These are phyloP conservation scores for Aspergillus sp. DNA, from an alignment of 2,329 filamentous ascomycete species.

Conservation along the genomic window DNA sequence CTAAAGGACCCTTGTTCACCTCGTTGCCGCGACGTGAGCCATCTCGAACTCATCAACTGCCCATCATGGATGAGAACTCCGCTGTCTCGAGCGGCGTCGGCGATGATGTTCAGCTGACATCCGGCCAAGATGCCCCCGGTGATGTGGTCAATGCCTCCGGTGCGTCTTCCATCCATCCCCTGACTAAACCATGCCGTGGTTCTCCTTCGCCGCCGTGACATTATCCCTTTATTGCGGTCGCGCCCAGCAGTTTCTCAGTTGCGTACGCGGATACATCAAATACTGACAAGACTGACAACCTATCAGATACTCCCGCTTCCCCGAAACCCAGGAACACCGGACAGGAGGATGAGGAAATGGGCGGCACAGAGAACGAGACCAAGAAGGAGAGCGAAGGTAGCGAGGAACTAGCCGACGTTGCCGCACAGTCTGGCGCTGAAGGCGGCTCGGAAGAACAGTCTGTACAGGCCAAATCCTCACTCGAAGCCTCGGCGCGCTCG, in stretches of 20 bases:
- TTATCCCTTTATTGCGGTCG: slow-evolving; percentile 37
- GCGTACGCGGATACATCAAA: slow-evolving; percentile 34
- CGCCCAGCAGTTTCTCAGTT: slow-evolving; percentile 38
- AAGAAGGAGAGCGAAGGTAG: slow-evolving; percentile 52
- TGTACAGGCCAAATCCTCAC: slow-evolving; percentile 74
- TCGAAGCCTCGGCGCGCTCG: slow-evolving; percentile 85
- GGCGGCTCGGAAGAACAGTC: slow-evolving; percentile 58
- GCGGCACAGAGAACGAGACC: slow-evolving; percentile 58
- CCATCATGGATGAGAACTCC: slow-evolving; percentile 43
- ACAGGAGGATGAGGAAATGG: slow-evolving; percentile 80
- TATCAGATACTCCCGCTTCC: slow-evolving; percentile 69
- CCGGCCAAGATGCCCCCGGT: slow-evolving; percentile 35
- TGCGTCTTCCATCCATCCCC: slow-evolving; percentile 29
- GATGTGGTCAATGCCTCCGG: slow-evolving; percentile 38
- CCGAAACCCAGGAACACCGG: slow-evolving; percentile 65
- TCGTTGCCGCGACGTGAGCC: slow-evolving; percentile 35
- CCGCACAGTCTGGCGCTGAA: slow-evolving; percentile 51
- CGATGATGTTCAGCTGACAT: slow-evolving; percentile 34
- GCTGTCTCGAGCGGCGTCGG: slow-evolving; percentile 31
- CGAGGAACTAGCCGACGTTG: slow-evolving; percentile 52
- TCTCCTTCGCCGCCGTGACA: slow-evolving; percentile 25
- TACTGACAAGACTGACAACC: slow-evolving; percentile 56
- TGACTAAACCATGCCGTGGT: slow-evolving; percentile 9
- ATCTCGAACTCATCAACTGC: slow-evolving; percentile 29
- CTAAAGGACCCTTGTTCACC: slow-evolving; percentile 35